Evolutionary conservation across 495 filamentous ascomycete genomes (phyloP).

Genomic region (Bombardia bombarda): DNA sequence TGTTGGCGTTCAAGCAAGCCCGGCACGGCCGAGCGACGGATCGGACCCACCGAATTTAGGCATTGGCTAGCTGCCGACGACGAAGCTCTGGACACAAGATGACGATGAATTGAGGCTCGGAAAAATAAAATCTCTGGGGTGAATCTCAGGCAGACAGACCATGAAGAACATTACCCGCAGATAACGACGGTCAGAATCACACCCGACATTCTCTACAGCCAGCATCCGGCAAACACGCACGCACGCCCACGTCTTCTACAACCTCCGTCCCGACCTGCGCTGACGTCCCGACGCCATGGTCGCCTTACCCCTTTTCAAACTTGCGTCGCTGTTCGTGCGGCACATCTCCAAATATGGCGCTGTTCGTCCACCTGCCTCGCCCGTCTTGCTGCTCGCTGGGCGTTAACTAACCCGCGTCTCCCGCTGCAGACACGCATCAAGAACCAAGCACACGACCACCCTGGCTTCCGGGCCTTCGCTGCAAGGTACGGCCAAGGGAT

Average conservation of each 20-base stretch:
- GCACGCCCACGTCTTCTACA: background rate
- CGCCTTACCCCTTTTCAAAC: constrained; percentile 39
- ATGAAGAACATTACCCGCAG: background rate
- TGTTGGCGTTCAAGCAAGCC: too few species aligned
- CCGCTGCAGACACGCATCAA: constrained; percentile 97
- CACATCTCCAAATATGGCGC: constrained; percentile 56
- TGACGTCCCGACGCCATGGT: constrained; percentile 36
- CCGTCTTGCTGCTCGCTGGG: background rate
- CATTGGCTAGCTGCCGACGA: too few species aligned
- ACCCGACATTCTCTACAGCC: too few species aligned
- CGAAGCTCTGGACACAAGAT: too few species aligned
- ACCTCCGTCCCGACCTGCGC: too few species aligned
- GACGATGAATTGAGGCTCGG: too few species aligned
- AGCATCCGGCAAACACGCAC: too few species aligned
- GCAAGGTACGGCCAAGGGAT: constrained; percentile 61
- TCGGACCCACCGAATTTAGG: too few species aligned
- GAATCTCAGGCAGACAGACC: background rate
- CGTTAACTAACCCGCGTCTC: too few species aligned
- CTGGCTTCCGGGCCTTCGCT: constrained; percentile 76
- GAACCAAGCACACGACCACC: constrained; percentile 88
- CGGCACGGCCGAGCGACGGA: too few species aligned
- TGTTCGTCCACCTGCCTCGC: constrained; percentile 18
- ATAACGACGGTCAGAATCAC: background rate
- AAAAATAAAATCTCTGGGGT: too few species aligned
- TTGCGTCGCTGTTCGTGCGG: constrained; percentile 40